phyloP scores from a whole-genome alignment of 352 stramenopile genomes.

The Globisporangium cylindrosporum region DNA sequence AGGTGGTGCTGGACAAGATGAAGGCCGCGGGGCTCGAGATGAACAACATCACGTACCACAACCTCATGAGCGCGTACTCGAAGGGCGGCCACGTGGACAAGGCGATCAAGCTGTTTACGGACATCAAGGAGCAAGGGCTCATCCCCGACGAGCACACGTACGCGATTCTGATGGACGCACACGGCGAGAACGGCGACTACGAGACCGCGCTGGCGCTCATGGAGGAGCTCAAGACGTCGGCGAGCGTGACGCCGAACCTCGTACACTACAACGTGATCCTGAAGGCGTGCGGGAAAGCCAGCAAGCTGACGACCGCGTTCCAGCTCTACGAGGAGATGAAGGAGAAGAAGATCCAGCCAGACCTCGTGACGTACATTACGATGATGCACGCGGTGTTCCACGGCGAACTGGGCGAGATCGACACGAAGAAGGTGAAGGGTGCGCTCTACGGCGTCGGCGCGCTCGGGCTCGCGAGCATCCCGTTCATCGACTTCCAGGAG shows the following conservation, averaged over 20 bases:
- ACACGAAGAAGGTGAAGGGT: slow-evolving; percentile 66
- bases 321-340: slow-evolving; percentile 88
- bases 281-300: slow-evolving; percentile 74
- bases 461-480: slow-evolving; percentile 54
- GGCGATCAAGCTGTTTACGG: slow-evolving; percentile 55
- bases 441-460: slow-evolving; percentile 54
- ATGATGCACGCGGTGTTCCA: slow-evolving; percentile 89
- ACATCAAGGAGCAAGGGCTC: slow-evolving; percentile 54
- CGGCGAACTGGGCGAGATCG: slow-evolving; percentile 61
- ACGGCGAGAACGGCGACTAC: slow-evolving; percentile 58
- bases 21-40: slow-evolving; percentile 46
- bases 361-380: slow-evolving; percentile 80
- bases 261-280: slow-evolving; percentile 84
- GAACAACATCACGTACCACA: slow-evolving; percentile 73
- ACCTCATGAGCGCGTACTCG: slow-evolving; percentile 67
- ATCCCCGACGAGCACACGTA: slow-evolving; percentile 55
- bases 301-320: slow-evolving; percentile 66
- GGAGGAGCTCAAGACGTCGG: slow-evolving; percentile 43
- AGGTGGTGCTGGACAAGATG: slow-evolving; percentile 54
- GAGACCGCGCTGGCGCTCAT: slow-evolving; percentile 49
- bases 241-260: slow-evolving; percentile 33
- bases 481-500: slow-evolving; percentile 72
- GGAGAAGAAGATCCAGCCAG: slow-evolving; percentile 55
- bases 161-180: slow-evolving; percentile 75
- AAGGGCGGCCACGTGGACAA: slow-evolving; percentile 44